Evolutionary conservation across 257 asterid species (phyloP), one percentile per base, ranked within the genome.

Genomic region (Rubia yunnanensis): DNA sequence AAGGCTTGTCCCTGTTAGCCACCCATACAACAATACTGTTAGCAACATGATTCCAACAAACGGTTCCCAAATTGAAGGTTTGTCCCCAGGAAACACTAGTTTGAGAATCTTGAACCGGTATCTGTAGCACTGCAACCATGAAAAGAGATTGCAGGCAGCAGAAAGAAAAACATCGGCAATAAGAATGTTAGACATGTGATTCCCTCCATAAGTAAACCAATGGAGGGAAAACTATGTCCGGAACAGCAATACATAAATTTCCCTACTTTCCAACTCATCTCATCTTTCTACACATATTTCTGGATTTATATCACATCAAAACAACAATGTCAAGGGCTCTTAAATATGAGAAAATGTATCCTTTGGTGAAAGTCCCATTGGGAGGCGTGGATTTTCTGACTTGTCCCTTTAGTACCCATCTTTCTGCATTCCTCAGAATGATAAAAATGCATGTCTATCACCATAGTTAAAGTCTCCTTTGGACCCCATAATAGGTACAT

Each of bases 1-100:
- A n/a, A n/a, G n/a, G n/a, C n/a, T n/a, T n/a, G n/a, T n/a, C n/a
- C n/a, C n/a, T n/a, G n/a, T n/a, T n/a, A n/a, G n/a, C n/a, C n/a
- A n/a, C n/a, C n/a, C n/a, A n/a, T n/a, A n/a, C n/a, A n/a, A n/a
- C n/a, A n/a, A n/a, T n/a, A n/a, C n/a, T n/a, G n/a, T n/a, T n/a
- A n/a, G n/a, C n/a, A n/a, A n/a, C n/a, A n/a, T n/a, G n/a, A n/a
- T n/a, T 30, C 79, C 79, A 48, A 74, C 46, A 65, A 69, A 74
- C 39, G 31, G 70, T 69, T n/a, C 72, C 79, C 38, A 74, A 58
- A 11, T 39, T 55, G 73, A 70, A 75, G 22, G 8, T 52, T n/a
- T 35, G 53, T 44, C 30, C 62, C 23, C 61, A 36, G 32, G 79
- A 65, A 26, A 65, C 57, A 11, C 64, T 35, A 70, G 38, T 24